Conservation (phyloP, 495 filamentous ascomycete species). For the Daldinia childiae region DNA sequence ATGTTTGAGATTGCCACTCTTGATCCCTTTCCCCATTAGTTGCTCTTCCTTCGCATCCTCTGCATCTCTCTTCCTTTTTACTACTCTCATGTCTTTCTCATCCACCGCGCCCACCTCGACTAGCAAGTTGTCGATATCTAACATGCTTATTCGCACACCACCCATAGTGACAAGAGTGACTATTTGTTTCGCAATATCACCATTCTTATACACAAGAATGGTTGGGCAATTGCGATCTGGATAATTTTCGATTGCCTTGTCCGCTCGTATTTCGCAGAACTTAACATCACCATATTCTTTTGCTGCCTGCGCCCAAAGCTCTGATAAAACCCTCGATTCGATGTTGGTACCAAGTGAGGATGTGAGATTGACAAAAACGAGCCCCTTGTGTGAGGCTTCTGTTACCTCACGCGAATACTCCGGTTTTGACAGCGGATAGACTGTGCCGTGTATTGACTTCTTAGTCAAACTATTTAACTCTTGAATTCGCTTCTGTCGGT, state of each 20-base stretch:
- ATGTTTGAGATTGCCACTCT: slow-evolving; percentile 50
- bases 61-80: slow-evolving; percentile 66
- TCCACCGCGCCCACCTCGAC: slow-evolving; percentile 81
- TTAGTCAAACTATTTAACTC: slow-evolving; percentile 79
- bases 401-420: slow-evolving; percentile 95
- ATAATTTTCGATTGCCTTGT: slow-evolving; percentile 96
- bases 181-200: slow-evolving; percentile 87
- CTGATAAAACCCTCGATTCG: slow-evolving; percentile 81
- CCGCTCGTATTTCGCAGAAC: slow-evolving; percentile 94
- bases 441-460: slow-evolving; percentile 82
- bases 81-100: slow-evolving; percentile 78
- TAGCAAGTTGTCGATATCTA: slow-evolving; percentile 76
- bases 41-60: slow-evolving; percentile 66
- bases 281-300: slow-evolving; percentile 90
- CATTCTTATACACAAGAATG: slow-evolving; percentile 89
- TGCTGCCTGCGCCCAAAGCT: slow-evolving; percentile 89
- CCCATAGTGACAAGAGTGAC: slow-evolving; percentile 83
- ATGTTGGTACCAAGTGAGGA: slow-evolving; percentile 78
- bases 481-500: slow-evolving; percentile 82
- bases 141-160: slow-evolving; percentile 72
- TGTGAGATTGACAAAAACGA: slow-evolving; percentile 87
- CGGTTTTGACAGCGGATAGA: slow-evolving; percentile 92
- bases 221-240: slow-evolving; percentile 95
- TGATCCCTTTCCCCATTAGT: slow-evolving; percentile 56
- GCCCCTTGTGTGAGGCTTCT: slow-evolving; percentile 76